phyloP scores from a whole-genome alignment of 2,329 filamentous ascomycete species.

The Stachybotrys echinatus region DNA sequence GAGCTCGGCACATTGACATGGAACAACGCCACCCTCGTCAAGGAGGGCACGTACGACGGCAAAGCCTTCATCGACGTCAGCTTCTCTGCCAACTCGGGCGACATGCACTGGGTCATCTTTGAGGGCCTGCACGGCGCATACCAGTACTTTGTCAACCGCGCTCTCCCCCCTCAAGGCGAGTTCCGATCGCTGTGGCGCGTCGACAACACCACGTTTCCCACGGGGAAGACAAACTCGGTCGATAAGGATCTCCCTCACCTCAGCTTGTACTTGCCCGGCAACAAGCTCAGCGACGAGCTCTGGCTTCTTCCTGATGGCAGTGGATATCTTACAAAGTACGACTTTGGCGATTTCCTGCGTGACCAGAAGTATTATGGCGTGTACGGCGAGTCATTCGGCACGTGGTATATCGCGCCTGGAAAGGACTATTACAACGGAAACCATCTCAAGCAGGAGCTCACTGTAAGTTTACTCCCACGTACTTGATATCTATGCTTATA shows the following conservation, averaged over 20 bases:
- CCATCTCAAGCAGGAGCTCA: constrained; percentile 1
- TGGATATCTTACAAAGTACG: constrained; percentile 1
- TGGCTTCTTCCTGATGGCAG: neutral
- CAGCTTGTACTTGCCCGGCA: neutral
- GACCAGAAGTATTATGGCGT: neutral
- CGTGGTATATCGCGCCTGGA: neutral
- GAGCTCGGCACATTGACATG: neutral
- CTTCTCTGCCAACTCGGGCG: neutral
- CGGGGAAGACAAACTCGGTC: neutral
- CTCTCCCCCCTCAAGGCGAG: neutral
- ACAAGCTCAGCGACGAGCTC: neutral
- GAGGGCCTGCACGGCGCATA: neutral
- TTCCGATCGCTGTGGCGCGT: neutral
- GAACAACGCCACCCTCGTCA: neutral
- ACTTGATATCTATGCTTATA: too few species aligned
- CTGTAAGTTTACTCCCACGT: neutral
- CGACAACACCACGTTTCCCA: neutral
- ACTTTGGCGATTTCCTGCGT: neutral
- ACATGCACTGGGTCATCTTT: constrained; percentile 2
- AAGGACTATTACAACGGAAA: constrained; percentile 1
- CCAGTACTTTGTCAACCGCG: constrained; percentile 1
- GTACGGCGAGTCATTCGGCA: neutral
- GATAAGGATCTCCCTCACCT: neutral
- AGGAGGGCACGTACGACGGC: neutral
- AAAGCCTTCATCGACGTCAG: neutral